phyloP scores from a whole-genome alignment of 306 rosid species.

The Lathyrus aphaca region DNA sequence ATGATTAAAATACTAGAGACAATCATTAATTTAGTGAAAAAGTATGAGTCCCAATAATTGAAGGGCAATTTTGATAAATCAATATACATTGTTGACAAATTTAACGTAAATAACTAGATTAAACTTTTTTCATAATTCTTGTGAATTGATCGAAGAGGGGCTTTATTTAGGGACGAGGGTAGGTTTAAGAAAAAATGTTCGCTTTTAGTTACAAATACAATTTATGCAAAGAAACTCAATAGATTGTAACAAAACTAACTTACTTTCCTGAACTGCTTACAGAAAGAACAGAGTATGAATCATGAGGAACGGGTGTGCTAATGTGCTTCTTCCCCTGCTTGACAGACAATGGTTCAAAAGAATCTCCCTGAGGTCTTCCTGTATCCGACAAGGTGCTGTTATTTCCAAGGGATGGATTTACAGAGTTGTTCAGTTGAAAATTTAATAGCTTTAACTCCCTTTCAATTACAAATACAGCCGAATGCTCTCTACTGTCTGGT shows the following conservation, averaged over 20 bases:
- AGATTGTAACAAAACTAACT: constrained; percentile 49
- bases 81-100: neutral
- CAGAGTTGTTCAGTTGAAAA: constrained; percentile 88
- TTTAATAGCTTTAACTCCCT: constrained; percentile 85
- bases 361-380: constrained; percentile 85
- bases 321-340: constrained; percentile 94
- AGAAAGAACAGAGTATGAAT: constrained; percentile 95
- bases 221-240: neutral
- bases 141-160: neutral
- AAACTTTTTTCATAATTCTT: neutral
- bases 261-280: constrained; percentile 99
- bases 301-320: constrained; percentile 96
- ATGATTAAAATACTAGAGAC: neutral
- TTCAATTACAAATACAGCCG: constrained; percentile 89
- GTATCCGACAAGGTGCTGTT: constrained; percentile 82
- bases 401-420: constrained; percentile 96
- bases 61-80: neutral
- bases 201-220: constrained; percentile 9
- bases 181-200: constrained; percentile 14
- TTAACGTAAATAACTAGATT: constrained; percentile 1
- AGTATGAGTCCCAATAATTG: neutral
- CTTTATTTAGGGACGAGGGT: neutral
- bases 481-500: constrained; percentile 85
- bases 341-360: constrained; percentile 77
- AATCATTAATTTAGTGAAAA: neutral